These are phyloP conservation scores for Aspergillus melleus DNA, from an alignment of 2,329 filamentous ascomycete genomes.

Conservation along the genomic window DNA sequence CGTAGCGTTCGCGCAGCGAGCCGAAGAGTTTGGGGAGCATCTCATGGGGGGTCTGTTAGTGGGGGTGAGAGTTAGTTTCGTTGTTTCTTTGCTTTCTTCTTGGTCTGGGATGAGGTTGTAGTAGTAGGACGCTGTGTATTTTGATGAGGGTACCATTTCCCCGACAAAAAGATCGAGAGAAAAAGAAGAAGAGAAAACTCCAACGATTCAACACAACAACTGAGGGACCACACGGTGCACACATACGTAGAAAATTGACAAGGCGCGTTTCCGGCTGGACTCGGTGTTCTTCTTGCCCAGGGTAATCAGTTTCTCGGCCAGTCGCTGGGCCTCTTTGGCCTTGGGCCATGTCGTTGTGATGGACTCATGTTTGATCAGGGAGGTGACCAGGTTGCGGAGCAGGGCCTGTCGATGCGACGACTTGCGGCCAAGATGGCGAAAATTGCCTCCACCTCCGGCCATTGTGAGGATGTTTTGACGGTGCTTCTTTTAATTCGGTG, in stretches of 20 bases:
- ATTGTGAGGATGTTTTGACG: slow-evolving; percentile 50
- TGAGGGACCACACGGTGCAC: neutral
- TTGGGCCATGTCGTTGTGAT: slow-evolving; percentile 96
- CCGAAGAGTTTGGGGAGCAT: slow-evolving; percentile 83
- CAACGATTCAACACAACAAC: neutral
- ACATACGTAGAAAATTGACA: slow-evolving; percentile 81
- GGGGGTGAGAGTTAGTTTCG: neutral
- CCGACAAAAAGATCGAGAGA: neutral
- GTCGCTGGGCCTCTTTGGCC: slow-evolving; percentile 91
- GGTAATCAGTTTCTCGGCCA: slow-evolving; percentile 94
- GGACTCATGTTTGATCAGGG: slow-evolving; percentile 87
- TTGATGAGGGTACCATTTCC: too few species aligned
- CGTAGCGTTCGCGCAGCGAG: slow-evolving; percentile 76
- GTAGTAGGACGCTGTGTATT: too few species aligned
- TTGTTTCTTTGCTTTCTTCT: too few species aligned
- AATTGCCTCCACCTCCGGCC: slow-evolving; percentile 84
- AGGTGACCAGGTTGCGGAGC: slow-evolving; percentile 92
- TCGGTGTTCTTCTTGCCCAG: slow-evolving; percentile 91
- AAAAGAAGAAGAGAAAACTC: neutral
- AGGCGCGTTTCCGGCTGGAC: slow-evolving; percentile 71
- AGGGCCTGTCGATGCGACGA: slow-evolving; percentile 89
- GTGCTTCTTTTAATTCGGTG: neutral
- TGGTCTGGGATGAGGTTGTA: too few species aligned
- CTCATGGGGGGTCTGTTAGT: slow-evolving; percentile 39
- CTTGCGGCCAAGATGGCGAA: slow-evolving; percentile 80